Conservation (phyloP, 2,329 filamentous ascomycete genomes). For the Cercospora sp. region DNA sequence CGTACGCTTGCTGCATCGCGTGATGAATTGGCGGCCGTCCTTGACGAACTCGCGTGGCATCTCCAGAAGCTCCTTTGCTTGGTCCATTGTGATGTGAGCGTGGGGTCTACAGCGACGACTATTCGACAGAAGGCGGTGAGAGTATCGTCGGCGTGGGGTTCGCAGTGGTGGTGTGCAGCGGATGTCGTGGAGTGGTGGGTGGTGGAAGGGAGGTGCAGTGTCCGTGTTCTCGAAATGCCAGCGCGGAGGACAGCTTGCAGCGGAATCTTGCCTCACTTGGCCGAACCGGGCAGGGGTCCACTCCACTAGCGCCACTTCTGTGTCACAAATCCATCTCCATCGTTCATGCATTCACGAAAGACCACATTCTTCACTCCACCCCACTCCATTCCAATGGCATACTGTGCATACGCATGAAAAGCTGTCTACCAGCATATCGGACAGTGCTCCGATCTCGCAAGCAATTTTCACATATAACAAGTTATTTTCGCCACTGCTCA, state of each 20-base stretch:
- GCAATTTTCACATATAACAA: not conserved
- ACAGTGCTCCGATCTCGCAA: not conserved
- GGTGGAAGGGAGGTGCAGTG: conserved; percentile 7
- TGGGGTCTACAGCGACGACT: not conserved
- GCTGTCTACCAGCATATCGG: not conserved
- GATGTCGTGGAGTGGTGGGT: conserved; percentile 2
- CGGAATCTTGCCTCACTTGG: conserved; percentile 11
- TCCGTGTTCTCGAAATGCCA: conserved; percentile 11
- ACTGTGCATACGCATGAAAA: not conserved
- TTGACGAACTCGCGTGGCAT: conserved; percentile 65
- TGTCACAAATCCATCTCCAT: not conserved
- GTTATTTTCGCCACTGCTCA: not conserved
- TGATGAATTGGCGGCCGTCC: conserved; percentile 53
- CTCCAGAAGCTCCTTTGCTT: conserved; percentile 69
- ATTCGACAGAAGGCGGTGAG: not conserved
- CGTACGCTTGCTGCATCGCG: conserved; percentile 52
- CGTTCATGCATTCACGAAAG: not conserved
- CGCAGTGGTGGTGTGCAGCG: not conserved
- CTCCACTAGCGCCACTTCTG: not conserved
- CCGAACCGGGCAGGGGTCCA: conserved; percentile 1
- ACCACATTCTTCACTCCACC: not conserved
- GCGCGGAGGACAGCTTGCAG: conserved; percentile 15
- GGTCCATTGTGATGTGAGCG: conserved; percentile 47
- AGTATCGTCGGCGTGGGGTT: not conserved
- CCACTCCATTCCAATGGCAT: not conserved